Percentiles rank a stretch among this genome's conserved stretches.
These are phyloP conservation scores for Naematelia aurantialba DNA, from an alignment of 768 basidiomycete genomes.

Conservation along the genomic window DNA sequence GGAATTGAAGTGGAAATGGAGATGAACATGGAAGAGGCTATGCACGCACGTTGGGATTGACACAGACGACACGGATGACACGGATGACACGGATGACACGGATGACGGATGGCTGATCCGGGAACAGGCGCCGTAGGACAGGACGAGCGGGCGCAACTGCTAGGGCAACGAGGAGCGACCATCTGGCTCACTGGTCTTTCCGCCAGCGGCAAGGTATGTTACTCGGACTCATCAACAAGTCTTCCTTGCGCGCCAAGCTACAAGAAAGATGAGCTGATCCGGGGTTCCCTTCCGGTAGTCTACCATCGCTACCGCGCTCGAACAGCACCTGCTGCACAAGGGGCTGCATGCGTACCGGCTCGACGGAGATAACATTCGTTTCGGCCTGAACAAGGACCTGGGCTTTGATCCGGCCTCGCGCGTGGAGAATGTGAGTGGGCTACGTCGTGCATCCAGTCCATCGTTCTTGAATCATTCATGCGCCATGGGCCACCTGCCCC, in stretches of 20 bases:
- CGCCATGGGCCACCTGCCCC: too few relatives aligned
- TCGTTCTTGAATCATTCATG: too few relatives aligned
- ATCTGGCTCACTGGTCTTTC: constrained; percentile 97
- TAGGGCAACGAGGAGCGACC: constrained; percentile 80
- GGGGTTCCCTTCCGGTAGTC: constrained; percentile 58
- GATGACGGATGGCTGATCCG: too few relatives aligned
- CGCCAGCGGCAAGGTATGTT: constrained; percentile 80
- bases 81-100: too few relatives aligned
- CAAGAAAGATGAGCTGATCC: not conserved
- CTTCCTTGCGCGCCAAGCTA: not conserved
- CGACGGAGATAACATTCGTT: constrained; percentile 86
- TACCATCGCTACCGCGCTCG: constrained; percentile 92
- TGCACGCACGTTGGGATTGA: too few relatives aligned
- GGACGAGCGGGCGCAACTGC: constrained; percentile 63
- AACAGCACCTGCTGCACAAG: constrained; percentile 86
- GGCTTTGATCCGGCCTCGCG: constrained; percentile 44
- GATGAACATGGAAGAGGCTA: too few relatives aligned
- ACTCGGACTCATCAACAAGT: not conserved
- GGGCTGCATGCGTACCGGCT: constrained; percentile 83
- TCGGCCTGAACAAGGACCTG: constrained; percentile 78
- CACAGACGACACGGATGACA: too few relatives aligned
- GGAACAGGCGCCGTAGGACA: constrained; percentile 67
- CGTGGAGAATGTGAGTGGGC: constrained; percentile 42
- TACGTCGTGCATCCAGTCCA: not conserved
- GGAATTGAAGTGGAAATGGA: too few relatives aligned